Base-by-base conservation (phyloP, 148 eudicot species). In the Nepenthes mirabilis region DNA sequence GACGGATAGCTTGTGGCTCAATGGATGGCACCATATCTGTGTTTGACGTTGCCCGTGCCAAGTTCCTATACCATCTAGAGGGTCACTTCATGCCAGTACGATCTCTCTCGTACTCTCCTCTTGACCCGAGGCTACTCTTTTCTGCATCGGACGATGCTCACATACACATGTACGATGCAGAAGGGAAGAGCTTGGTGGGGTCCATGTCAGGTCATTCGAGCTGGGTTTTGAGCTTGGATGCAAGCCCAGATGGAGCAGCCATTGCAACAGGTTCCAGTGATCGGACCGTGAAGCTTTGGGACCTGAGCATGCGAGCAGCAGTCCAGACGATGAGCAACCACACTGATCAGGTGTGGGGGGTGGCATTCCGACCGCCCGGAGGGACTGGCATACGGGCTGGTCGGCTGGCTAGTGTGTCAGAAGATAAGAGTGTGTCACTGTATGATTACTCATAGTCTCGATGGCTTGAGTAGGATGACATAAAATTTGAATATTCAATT, bases 21-120 rank as follows among this genome's bases (percentile, higher is more conserved):
- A 84, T 88, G 88, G 98, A 93, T 35, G 98, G 98, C 47, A 80
- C 98, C 37, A 86, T 93, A 62, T 83, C 95, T 14, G 68, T 93
- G 36, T 93, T 93, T 12, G 99, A 93, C 45, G 96, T 82, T 43
- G 58, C 76, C 5, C 91, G 87, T 13, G 61, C 80, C 52, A 88
- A 82, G 70, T 86, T 88, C 80, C 75, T 88, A 56, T 89, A 93
- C 74, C 85, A 84, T 74, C 79, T 93, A 10, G 91, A 88, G 69
- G 98, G 98, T 70, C 98, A 93, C 64, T 70, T 66, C 75, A 86
- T 88, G 96, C 91, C 98, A 3, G 98, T 93, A 2, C 76, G 96
- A 6, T 77, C 88, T 14, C 95, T 93, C 2, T 82, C 75, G 7
- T 93, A 66, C 67, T 88, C 96, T 1, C 86, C 90, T 1, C 53